phyloP scores from a whole-genome alignment of 192 early-diverging fungal genomes.

The Coemansia sp. region DNA sequence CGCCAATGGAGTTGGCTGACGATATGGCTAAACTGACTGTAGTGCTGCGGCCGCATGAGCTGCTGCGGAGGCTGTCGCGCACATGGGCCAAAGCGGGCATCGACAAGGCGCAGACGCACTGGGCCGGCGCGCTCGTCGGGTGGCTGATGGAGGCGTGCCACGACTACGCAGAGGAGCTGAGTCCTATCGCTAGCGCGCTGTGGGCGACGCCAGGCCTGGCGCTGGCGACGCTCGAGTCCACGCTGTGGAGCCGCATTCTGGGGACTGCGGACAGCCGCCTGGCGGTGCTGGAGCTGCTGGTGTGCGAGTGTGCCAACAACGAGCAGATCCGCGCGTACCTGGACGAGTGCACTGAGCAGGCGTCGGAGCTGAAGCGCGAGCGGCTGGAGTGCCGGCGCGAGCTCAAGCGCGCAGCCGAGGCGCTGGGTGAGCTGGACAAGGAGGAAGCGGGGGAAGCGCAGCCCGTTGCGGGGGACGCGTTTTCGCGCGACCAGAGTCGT shows the following conservation, averaged over 20 bases:
- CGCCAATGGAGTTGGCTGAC: not conserved
- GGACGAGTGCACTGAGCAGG: slow-evolving; percentile 71
- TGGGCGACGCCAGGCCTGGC: slow-evolving; percentile 22
- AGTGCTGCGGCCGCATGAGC: slow-evolving; percentile 17
- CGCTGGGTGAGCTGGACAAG: slow-evolving; percentile 54
- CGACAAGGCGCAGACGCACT: slow-evolving; percentile 14
- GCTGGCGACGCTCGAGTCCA: not conserved
- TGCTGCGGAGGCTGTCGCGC: slow-evolving; percentile 37
- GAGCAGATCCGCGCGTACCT: slow-evolving; percentile 66
- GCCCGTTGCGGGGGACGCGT: not conserved
- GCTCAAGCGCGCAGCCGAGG: slow-evolving; percentile 57
- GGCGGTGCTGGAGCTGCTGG: slow-evolving; percentile 65
- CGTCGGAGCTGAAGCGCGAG: slow-evolving; percentile 73
- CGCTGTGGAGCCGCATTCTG: slow-evolving; percentile 27
- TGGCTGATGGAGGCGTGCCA: slow-evolving; percentile 44
- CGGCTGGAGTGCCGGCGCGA: slow-evolving; percentile 71
- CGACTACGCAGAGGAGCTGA: slow-evolving; percentile 34
- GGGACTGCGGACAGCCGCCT: slow-evolving; percentile 59
- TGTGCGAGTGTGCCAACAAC: slow-evolving; percentile 61
- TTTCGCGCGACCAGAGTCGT: slow-evolving; percentile 35
- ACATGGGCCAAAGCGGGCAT: slow-evolving; percentile 22
- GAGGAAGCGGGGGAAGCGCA: not conserved
- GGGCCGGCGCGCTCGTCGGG: slow-evolving; percentile 38
- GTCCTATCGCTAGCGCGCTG: slow-evolving; percentile 40
- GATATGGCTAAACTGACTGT: slow-evolving; percentile 1